Evolutionary conservation across 305 asterid species (phyloP).

Genomic region (Solanum hybrid): DNA sequence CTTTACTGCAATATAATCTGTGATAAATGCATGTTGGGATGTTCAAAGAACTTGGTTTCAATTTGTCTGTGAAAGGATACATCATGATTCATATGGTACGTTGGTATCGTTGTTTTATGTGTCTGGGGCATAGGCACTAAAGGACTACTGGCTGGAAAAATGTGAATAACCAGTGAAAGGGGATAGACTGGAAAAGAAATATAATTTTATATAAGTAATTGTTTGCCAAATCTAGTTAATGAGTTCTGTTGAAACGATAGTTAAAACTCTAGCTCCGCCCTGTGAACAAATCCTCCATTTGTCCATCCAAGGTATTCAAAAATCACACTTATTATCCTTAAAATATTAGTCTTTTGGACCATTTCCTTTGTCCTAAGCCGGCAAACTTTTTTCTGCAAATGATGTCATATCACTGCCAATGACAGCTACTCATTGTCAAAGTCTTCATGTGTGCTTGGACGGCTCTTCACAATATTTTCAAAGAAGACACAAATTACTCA

Average conservation of each 20-base stretch:
- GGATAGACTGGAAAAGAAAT: background rate
- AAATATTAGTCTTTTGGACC: background rate
- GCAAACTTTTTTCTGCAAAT: background rate
- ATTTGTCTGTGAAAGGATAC: background rate
- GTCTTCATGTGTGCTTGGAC: background rate
- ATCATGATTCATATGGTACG: background rate
- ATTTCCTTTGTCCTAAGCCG: background rate
- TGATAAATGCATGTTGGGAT: background rate
- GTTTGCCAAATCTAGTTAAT: background rate
- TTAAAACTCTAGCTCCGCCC: background rate
- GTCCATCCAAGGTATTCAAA: background rate
- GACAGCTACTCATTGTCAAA: background rate
- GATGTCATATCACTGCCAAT: background rate
- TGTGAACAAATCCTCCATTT: background rate
- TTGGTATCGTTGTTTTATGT: background rate
- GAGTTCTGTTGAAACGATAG: background rate
- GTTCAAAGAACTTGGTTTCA: background rate
- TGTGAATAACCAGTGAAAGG: background rate
- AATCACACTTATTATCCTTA: background rate
- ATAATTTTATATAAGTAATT: too few species aligned
- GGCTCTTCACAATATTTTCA: background rate
- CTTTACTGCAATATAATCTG: background rate
- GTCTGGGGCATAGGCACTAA: background rate
- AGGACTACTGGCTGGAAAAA: background rate
- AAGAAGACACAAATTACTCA: background rate